Percentiles rank a stretch among this genome's conserved stretches.
phyloP scores from a whole-genome alignment of 2,329 filamentous ascomycete genomes.

The Colletotrichum paranaense region DNA sequence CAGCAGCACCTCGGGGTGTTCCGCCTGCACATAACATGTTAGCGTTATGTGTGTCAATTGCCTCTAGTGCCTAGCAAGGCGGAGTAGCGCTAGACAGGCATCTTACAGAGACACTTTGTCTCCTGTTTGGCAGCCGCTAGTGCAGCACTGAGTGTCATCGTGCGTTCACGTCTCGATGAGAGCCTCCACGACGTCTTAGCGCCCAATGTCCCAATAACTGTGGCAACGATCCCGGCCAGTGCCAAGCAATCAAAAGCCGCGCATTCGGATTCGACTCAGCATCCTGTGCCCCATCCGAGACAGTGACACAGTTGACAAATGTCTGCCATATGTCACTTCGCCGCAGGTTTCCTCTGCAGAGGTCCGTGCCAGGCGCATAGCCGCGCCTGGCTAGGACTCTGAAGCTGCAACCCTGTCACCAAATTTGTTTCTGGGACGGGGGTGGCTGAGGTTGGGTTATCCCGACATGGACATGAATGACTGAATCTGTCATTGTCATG shows the following conservation, averaged over 20 bases:
- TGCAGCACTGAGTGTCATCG: constrained; percentile 16
- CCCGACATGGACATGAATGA: constrained; percentile 1
- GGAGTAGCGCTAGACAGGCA: not conserved
- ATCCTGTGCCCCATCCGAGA: not conserved
- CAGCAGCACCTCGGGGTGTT: constrained; percentile 17
- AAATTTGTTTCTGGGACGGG: not conserved
- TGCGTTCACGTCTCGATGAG: not conserved
- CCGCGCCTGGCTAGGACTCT: not conserved
- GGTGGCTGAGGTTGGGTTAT: not conserved
- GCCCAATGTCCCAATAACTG: not conserved
- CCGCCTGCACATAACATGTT: constrained; percentile 9
- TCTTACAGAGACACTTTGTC: not conserved
- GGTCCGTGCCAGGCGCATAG: constrained; percentile 17
- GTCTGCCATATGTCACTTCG: constrained; percentile 15
- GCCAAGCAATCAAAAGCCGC: not conserved
- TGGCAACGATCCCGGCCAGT: not conserved
- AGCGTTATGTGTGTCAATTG: not conserved
- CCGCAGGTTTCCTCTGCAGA: not conserved
- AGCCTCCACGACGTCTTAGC: not conserved
- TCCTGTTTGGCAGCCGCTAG: not conserved
- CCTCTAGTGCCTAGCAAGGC: not conserved
- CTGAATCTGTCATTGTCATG: constrained; percentile 14
- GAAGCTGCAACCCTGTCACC: not conserved
- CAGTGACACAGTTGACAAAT: constrained; percentile 21
- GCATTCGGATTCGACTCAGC: constrained; percentile 4